Evolutionary conservation across 1,284 basidiomycete genomes (phyloP), one percentile per base, ranked within the genome.

Genomic region (Baeospora myosura): DNA sequence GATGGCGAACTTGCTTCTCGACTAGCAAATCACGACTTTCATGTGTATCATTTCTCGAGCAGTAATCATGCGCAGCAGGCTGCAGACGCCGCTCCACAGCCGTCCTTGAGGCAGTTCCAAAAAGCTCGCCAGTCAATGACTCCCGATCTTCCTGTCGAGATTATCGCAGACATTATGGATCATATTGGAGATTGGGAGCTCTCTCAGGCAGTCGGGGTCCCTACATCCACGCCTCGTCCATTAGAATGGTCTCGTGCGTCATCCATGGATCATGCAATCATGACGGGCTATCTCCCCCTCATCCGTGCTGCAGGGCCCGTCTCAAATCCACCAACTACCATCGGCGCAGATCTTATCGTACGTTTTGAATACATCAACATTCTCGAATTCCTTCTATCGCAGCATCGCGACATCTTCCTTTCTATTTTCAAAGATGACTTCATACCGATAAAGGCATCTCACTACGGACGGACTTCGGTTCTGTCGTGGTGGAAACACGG

Each of bases 131-230:
- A 53, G 51, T 53, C 50, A 29, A 52, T 49, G 48, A 65, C 69
- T 1, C 72, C 73, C 18, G 76, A 79, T 55, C 68, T 89, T 10
- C 86, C 86, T 1, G 68, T 81, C 36, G 87, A 90, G 57, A 71
- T 89, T 31, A 63, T 89, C 24, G 78, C 81, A 5, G 74, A 81
- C 40, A 87, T 89, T 47, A 63, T 89, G 59, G 81, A 88, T 48
- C 73, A 78, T 50, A 60, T 88, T 7, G 81, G 78, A 10, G 81
- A 88, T 56, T 91, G 87, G 83, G 84, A 88, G 52, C 75, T 91
- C 12, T 71, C 79, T 16, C 79, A 77, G 46, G 81, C 88, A 7
- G 74, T 90, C 22, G 78, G 80, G 20, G 62, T 88, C 1, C 81
- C 80, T 12, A 84, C 83, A 3, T 76, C 76, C 18, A 57, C 89